Evolutionary conservation across 257 asterid species (phyloP).

Genomic region (Ehretia macrophylla): DNA sequence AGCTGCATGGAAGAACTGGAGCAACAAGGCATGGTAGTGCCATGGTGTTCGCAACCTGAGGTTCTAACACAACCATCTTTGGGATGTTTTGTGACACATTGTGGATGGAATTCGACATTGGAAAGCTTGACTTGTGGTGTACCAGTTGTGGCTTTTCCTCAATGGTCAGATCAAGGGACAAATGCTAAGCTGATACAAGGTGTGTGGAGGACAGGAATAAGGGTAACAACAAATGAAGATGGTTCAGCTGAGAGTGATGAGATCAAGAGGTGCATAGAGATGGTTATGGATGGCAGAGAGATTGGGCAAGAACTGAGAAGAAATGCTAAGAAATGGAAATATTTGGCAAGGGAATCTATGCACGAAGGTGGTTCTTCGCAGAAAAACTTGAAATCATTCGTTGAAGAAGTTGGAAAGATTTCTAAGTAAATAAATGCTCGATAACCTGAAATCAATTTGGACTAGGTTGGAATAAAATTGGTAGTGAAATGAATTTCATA

Average conservation of each 20-base stretch:
- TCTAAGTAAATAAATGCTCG: too few species aligned
- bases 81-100: constrained; percentile 57
- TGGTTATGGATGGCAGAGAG: constrained; percentile 37
- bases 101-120: constrained; percentile 66
- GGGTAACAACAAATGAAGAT: constrained; percentile 21
- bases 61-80: constrained; percentile 45
- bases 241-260: constrained; percentile 43
- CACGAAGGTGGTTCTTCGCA: constrained; percentile 31
- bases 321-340: constrained; percentile 33
- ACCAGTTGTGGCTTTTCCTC: constrained; percentile 45
- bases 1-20: constrained; percentile 26
- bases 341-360: constrained; percentile 33
- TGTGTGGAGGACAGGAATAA: constrained; percentile 46
- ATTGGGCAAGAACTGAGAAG: constrained; percentile 24
- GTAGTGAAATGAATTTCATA: too few species aligned
- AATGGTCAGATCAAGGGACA: constrained; percentile 48
- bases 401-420: constrained; percentile 12
- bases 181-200: constrained; percentile 53
- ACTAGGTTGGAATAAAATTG: too few species aligned
- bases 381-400: constrained; percentile 27
- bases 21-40: constrained; percentile 37
- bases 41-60: constrained; percentile 61
- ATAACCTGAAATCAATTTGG: too few species aligned
- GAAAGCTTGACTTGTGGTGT: constrained; percentile 46
- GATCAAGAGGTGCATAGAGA: constrained; percentile 42